Conservation (phyloP, 2,329 filamentous ascomycete species). For the Penicillium sp. region DNA sequence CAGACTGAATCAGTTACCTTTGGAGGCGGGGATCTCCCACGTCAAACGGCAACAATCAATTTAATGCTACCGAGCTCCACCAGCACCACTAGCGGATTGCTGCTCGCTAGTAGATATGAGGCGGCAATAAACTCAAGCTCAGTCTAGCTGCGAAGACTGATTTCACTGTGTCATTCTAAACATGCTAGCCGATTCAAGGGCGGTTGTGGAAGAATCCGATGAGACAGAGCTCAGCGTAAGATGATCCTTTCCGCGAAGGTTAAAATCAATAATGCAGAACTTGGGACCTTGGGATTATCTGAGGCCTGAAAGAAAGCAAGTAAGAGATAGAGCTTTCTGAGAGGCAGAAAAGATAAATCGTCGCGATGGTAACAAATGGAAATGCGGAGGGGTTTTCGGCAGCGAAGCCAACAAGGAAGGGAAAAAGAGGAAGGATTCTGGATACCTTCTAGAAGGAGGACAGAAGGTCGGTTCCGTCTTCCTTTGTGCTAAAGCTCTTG, state of each 20-base stretch:
- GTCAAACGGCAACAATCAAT: slow-evolving; percentile 32
- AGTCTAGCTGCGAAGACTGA: neutral
- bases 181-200: neutral
- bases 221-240: neutral
- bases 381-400: slow-evolving; percentile 3
- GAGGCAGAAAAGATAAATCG: neutral
- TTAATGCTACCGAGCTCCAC: slow-evolving; percentile 37
- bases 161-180: neutral
- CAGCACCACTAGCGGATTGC: slow-evolving; percentile 16
- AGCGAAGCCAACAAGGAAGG: neutral
- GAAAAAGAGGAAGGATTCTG: slow-evolving; percentile 7
- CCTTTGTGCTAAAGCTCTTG: neutral
- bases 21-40: slow-evolving; percentile 39
- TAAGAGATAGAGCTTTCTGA: neutral
- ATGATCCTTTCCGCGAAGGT: neutral
- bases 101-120: slow-evolving; percentile 2
- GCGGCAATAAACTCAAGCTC: neutral
- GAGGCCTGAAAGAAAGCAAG: neutral
- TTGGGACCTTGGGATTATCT: neutral
- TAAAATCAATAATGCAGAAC: neutral
- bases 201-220: slow-evolving; percentile 2
- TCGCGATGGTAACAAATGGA: slow-evolving; percentile 2
- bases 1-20: slow-evolving; percentile 21
- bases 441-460: slow-evolving; percentile 15
- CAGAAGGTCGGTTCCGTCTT: neutral